Evolutionary conservation across 23 red algal genomes (phyloP), one percentile per base, ranked within the genome.

Genomic region (Gracilaria vermiculophylla): DNA sequence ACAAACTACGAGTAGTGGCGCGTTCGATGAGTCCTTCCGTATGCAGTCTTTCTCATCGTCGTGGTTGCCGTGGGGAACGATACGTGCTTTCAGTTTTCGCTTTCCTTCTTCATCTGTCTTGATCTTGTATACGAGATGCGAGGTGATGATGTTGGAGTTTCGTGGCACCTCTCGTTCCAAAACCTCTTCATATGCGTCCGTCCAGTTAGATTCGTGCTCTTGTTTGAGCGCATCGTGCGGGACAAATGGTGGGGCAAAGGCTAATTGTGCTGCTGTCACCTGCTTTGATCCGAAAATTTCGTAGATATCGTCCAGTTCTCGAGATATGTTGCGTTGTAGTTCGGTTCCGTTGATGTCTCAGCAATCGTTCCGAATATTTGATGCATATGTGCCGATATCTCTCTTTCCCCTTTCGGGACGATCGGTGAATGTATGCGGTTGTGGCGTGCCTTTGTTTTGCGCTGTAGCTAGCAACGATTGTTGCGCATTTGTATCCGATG

Each of bases 21-120:
- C 75, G 6, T 5, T 79, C 7, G 75, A 25, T 20, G 75, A 57
- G 41, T 79, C 40, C 44, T 81, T 81, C 28, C 77, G 25, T 40
- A 81, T 58, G 20, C 12, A 5, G 33, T 81, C 51, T 35, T 81
- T 61, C 32, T 81, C 49, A 6, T 20, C 4, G 23, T 81, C 77
- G 29, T 35, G 41, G 20, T 81, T 81, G 23, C 77, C 53, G 42
- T 81, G 77, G 7, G 77, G 77, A 20, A 81, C 52, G 35, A 81
- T 13, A 31, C 77, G 17, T 13, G 75, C 75, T 55, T 79, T 79
- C 40, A 53, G 40, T 29, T 5, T 7, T 79, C 51, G 5, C 13
- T 14, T 23, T 54, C 75, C 75, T 55, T 79, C 6, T 36, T 79
- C 75, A 36, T 79, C 75, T 10, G 75, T 55, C 28, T 79, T 79